These are phyloP conservation scores for Kalmanozyma brasiliensis DNA, from an alignment of 1,284 basidiomycete species.

Conservation along the genomic window DNA sequence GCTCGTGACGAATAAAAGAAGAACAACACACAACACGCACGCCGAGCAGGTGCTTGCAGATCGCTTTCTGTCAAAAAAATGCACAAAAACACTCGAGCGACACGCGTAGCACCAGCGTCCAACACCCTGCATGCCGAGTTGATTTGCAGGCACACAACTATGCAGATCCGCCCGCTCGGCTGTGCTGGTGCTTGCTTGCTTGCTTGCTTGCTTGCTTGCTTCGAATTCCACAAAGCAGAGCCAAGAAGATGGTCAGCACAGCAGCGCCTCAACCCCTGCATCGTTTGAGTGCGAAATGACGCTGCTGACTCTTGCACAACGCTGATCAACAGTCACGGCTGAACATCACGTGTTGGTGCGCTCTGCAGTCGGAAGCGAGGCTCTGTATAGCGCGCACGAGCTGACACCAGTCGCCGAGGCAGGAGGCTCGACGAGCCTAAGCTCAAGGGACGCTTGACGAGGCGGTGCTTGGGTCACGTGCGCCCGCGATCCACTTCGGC, in stretches of 20 bases:
- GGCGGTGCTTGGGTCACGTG: background rate
- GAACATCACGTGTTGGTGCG: too few relatives aligned
- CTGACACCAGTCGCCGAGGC: background rate
- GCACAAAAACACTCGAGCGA: too few relatives aligned
- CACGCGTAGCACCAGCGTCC: too few relatives aligned
- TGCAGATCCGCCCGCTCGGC: conserved; percentile 8
- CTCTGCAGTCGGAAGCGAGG: too few relatives aligned
- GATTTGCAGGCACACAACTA: background rate
- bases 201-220: too few relatives aligned
- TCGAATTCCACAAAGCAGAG: too few relatives aligned
- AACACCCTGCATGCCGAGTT: background rate
- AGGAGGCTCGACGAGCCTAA: background rate
- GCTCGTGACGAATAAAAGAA: background rate
- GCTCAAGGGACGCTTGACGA: background rate
- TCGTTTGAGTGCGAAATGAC: too few relatives aligned
- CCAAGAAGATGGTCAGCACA: too few relatives aligned
- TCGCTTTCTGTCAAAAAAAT: conserved; percentile 7
- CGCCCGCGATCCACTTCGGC: conserved; percentile 1
- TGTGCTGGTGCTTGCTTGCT: background rate
- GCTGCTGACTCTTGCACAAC: too few relatives aligned
- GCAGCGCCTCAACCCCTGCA: too few relatives aligned
- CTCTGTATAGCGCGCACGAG: too few relatives aligned
- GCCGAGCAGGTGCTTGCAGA: conserved; percentile 7
- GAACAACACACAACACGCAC: background rate
- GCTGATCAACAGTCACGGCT: too few relatives aligned